Base-by-base conservation (phyloP, 306 rosid species). In the Prunus mira region DNA sequence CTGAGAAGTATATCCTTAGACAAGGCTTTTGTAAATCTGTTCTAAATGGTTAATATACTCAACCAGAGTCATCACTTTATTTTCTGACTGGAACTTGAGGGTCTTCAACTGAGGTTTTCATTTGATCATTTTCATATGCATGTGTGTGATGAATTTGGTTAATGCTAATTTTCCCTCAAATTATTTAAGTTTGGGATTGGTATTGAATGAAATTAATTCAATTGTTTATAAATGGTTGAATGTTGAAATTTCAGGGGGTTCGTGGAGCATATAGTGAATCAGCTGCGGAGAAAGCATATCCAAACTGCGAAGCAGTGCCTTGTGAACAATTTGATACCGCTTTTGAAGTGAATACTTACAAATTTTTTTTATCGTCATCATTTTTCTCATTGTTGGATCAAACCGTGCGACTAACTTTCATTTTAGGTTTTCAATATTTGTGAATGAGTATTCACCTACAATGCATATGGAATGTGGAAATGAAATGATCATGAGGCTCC, bases 241-340 rank as follows among this genome's bases (percentile, higher is more conserved):
- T 60, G 28, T 69, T 84, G 45, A 50, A 52, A 34, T 78, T 86
- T 78, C 83, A 95, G 97, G 99, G 97, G 57, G 97, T 90, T 87
- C 83, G 46, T 24, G 99, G 99, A 51, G 97, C 99, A 73, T 92
- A 90, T 66, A 91, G 99, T 57, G 99, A 92, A 78, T 86, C 92
- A 14, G 99, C 99, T 2, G 97, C 97, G 0, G 89, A 83, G 69
- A 92, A 95, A 85, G 99, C 99, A 8, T 95, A 95, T 69, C 99
- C 96, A 22, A 91, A 91, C 81, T 95, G 99, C 18, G 93, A 95
- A 86, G 91, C 99, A 17, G 97, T 95, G 84, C 97, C 99, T 43
- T 95, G 97, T 47, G 97, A 92, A 73, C 93, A 92, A 80, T 95
- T 95, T 73, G 97, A 95, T 28, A 84, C 97, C 0, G 92, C 97